Evolutionary conservation across 495 filamentous ascomycete species (phyloP), one percentile per base, ranked within the genome.

Genomic region (Podospora anserina): DNA sequence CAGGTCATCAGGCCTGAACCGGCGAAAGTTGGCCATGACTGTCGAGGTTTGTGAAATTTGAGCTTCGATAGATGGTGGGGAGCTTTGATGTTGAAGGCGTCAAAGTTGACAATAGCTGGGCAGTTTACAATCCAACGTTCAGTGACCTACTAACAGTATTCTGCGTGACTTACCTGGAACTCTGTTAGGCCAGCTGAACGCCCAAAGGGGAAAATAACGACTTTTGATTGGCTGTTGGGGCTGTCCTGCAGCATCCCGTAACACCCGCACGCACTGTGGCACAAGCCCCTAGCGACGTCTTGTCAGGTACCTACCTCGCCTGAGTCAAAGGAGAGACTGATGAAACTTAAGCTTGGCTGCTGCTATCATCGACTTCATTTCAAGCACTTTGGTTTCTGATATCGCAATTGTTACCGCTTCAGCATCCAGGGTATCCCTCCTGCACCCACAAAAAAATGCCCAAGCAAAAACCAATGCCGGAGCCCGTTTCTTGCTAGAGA

Each of bases 21-120:
- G 69, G 64, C 78, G 80, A 72, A 84, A 84, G 58, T 79, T 80
- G 69, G 82, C 79, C 82, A 84, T 84, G 32, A 2, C 19, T 34
- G 28, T 32, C 53, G 53, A 26, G 23, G 49, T 1, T 30, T 5
- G 30, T 39, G 26, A n/a, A 18, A 34, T 63, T n/a, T 34, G 27
- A 30, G 26, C 20, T 63, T 6, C 30, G 26, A 32, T 6, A 61
- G 20, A 32, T 61, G 26, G 59, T 7, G 59, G 61, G 61, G 61
- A 63, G 61, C 61, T 63, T 63, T 20, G 32, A 32, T 49, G 61
- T 39, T 61, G 23, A 63, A 49, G 61, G 49, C 9, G 59, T 61
- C 19, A 32, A 63, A 53, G 28, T 63, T 63, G 61, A 49, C 23
- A 4, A n/a, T 63, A 18, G 61, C 61, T 30, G 61, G 61, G 61